Evolutionary conservation across 1,284 basidiomycete species (phyloP).

Genomic region (Rhodotorula sp.): DNA sequence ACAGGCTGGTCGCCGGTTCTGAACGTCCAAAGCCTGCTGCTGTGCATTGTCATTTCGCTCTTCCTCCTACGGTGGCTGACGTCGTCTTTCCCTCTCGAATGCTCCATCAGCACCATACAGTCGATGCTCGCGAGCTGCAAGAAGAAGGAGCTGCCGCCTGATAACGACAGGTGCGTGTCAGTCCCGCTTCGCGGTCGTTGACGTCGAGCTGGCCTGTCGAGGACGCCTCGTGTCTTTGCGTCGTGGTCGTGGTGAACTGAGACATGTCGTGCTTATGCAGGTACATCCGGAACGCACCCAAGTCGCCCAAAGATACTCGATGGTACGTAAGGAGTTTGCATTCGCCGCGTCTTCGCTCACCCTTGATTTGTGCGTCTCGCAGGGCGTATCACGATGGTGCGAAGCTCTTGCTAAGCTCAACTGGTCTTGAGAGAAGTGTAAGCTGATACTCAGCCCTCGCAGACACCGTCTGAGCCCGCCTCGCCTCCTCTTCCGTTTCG

Average conservation of each 20-base stretch:
- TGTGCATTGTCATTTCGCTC: constrained; percentile 30
- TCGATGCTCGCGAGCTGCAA: constrained; percentile 51
- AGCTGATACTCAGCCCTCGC: background rate
- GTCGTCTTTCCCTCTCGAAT: no score
- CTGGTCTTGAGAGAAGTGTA: background rate
- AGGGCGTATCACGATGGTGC: constrained; percentile 34
- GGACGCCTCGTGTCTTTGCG: no score
- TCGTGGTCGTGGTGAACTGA: constrained; percentile 6
- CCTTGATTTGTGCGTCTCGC: background rate
- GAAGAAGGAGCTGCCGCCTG: constrained; percentile 39
- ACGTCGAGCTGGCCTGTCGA: no score
- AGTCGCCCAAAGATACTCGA: constrained; percentile 31
- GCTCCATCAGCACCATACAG: constrained; percentile 48
- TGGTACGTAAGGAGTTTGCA: constrained; percentile 7
- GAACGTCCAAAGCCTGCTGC: constrained; percentile 50
- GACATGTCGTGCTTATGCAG: background rate
- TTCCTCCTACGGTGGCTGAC: background rate
- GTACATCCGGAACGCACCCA: constrained; percentile 34
- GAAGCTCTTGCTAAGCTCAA: background rate
- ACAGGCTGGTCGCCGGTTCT: constrained; percentile 46
- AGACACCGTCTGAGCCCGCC: background rate
- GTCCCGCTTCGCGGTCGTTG: background rate
- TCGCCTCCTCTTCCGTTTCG: background rate
- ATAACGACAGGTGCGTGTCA: constrained; percentile 36
- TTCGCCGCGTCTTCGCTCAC: no score